Base-by-base conservation (phyloP, 2,329 filamentous ascomycete species). In the Fusarium globosum region DNA sequence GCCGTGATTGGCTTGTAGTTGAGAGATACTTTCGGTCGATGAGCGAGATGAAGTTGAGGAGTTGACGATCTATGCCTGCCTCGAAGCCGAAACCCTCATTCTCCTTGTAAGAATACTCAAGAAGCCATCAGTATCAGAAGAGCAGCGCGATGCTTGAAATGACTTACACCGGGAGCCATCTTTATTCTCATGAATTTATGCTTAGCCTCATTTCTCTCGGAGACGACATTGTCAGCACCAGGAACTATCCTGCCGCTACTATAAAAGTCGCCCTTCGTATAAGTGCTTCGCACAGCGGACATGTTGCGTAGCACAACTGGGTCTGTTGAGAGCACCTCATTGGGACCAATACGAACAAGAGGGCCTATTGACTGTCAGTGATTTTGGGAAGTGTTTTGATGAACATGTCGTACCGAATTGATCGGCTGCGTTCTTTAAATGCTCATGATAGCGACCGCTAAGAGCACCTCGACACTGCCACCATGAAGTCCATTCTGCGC, bases 221-320 rank as follows among this genome's bases (percentile, higher is more conserved):
- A 88, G 41, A 89, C 84, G 11, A 90, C 82, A 65, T 87, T 89
- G 69, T 89, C 86, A 33, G 84, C 81, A n/a, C 86, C 83, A 0
- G 87, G 86, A 65, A 90, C 85, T 68, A 91, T 82, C 20, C 85
- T 83, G 63, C 86, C 82, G 9, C 83, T 85, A 64, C 83, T 80
- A 74, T 88, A 89, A 82, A 86, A 88, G 2, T 71, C 72, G 0
- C 80, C 81, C 3, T 83, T 81, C 5, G 70, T 77, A 65, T 85
- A 86, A 11, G 68, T 63, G 33, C 81, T 82, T 18, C 83, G 80
- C 6, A 82, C 83, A 2, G 76, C 78, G 12, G 79, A 80, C 76
- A 85, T 83, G 28, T 73, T 79, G 28, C 81, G 80, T 16, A 86
- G 61, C 30, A 84, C 72, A 3, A 80, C 81, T 0, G 83, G 82